Evolutionary conservation across 2,329 filamentous ascomycete genomes (phyloP), one percentile per base, ranked within the genome.

Genomic region (Pseudopithomyces maydicus): DNA sequence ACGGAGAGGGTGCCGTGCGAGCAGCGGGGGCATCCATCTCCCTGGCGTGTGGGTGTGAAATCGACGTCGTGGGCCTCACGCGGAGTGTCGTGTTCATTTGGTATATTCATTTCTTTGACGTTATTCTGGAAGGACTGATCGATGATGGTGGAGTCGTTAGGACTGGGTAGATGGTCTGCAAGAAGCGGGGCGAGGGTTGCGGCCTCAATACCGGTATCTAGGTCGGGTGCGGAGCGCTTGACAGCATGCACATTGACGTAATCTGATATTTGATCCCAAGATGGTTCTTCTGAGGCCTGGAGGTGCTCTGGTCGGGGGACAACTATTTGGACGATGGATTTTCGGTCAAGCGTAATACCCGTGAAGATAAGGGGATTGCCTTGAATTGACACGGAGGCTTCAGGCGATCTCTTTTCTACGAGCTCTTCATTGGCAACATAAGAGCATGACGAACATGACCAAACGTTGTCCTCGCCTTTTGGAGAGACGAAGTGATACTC

Each of bases 371-470:
- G 45, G 6, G 60, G 49, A 11, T 15, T 15, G 33, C 29, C 32
- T 6, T 54, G 39, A n/a, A 36, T 38, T 22, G 15, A 19, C 6
- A 66, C 29, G 14, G 35, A 14, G 61, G 45, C 44, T 14, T 54
- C 22, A 39, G 49, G 20, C 23, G 55, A 14, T 29, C 50, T 62
- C 54, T 71, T 81, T 60, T 82, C 77, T 12, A 89, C 90, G n/a
- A 97, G 82, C 72, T 99, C 95, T 62, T 96, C 91, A 62, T 98
- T 99, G 56, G 90, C 90, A 0, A 90, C 84, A 70, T 93, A 91
- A 33, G 84, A 81, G 72, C 95, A 99, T 11, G 75, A 78, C 20
- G 79, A 78, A 74, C 95, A 99, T 59, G 82, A 88, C 60, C 96
- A 85, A 36, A 99, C 83, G 1, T 86, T 88, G 69, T 99, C 95